phyloP scores from a whole-genome alignment of 176 grass and related monocot species.

The Avena atlantica region DNA sequence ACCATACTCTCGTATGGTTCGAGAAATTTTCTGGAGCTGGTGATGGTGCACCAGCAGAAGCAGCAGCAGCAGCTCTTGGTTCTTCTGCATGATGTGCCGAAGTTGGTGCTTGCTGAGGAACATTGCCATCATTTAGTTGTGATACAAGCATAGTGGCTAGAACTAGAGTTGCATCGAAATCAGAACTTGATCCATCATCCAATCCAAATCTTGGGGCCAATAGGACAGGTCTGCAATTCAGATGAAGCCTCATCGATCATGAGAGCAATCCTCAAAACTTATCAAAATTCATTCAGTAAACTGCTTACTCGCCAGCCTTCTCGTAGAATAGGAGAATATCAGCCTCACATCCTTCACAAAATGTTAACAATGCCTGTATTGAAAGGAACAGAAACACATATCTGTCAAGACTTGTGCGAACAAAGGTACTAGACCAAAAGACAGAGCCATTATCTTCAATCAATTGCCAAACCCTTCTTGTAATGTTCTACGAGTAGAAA shows the following conservation, averaged over 20 bases:
- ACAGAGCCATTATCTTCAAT: conserved; percentile 16
- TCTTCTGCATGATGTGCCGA: conserved; percentile 47
- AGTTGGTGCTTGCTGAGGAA: conserved; percentile 50
- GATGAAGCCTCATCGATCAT: conserved; percentile 18
- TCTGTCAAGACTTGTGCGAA: conserved; percentile 3
- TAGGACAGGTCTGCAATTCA: conserved; percentile 69
- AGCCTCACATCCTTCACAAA: conserved; percentile 95
- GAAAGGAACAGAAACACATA: conserved; percentile 29
- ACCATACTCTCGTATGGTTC: conserved; percentile 93
- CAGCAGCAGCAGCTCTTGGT: conserved; percentile 56
- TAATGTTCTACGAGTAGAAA: conserved; percentile 14
- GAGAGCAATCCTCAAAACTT: background rate
- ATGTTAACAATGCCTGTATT: conserved; percentile 80
- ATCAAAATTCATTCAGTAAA: conserved; percentile 25
- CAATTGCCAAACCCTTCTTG: conserved; percentile 7
- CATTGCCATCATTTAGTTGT: conserved; percentile 60
- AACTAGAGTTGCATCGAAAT: conserved; percentile 83
- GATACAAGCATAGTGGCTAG: conserved; percentile 90
- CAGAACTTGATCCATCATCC: conserved; percentile 73
- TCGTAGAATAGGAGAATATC: conserved; percentile 87
- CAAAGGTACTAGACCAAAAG: conserved; percentile 2
- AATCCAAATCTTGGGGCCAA: conserved; percentile 80
- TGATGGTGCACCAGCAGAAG: conserved; percentile 48
- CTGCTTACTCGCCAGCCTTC: conserved; percentile 86
- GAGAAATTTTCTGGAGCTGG: conserved; percentile 63